These are phyloP conservation scores for Phaeomoniella chlamydospora DNA, from an alignment of 2,329 filamentous ascomycete genomes.

Conservation along the genomic window DNA sequence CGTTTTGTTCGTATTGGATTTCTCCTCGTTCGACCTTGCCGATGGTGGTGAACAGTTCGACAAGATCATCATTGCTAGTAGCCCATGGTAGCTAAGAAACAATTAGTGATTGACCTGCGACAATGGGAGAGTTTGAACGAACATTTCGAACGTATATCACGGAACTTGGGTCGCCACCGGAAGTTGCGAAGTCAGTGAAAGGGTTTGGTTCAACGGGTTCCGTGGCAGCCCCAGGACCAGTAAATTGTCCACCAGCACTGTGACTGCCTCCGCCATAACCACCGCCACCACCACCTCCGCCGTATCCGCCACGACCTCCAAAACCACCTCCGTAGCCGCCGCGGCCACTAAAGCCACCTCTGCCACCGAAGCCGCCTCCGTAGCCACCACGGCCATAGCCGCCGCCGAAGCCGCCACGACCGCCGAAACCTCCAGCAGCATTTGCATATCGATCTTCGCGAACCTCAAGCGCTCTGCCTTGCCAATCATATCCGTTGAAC, in stretches of 20 bases:
- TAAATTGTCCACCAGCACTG: constrained; percentile 20
- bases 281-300: constrained; percentile 29
- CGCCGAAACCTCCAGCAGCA: constrained; percentile 28
- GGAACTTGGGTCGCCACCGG: constrained; percentile 69
- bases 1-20: constrained; percentile 96
- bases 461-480: constrained; percentile 82
- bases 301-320: constrained; percentile 30
- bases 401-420: constrained; percentile 20
- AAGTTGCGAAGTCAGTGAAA: constrained; percentile 84
- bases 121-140: constrained; percentile 29
- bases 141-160: constrained; percentile 95
- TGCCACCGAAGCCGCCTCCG: constrained; percentile 24
- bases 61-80: constrained; percentile 92
- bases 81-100: constrained; percentile 76
- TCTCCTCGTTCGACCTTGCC: constrained; percentile 97
- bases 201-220: constrained; percentile 52
- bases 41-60: constrained; percentile 94
- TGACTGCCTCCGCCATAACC: constrained; percentile 25
- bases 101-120: no score
- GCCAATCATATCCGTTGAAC: constrained; percentile 98
- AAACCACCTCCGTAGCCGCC: constrained; percentile 24
- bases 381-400: constrained; percentile 22
- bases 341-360: constrained; percentile 41
- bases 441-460: constrained; percentile 90
- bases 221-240: constrained; percentile 26